A percentile compares a stretch with the other conserved stretches of the same genome.
Evolutionary conservation across 2,329 filamentous ascomycete genomes (phyloP).

Genomic region (Lachnellula suecica): DNA sequence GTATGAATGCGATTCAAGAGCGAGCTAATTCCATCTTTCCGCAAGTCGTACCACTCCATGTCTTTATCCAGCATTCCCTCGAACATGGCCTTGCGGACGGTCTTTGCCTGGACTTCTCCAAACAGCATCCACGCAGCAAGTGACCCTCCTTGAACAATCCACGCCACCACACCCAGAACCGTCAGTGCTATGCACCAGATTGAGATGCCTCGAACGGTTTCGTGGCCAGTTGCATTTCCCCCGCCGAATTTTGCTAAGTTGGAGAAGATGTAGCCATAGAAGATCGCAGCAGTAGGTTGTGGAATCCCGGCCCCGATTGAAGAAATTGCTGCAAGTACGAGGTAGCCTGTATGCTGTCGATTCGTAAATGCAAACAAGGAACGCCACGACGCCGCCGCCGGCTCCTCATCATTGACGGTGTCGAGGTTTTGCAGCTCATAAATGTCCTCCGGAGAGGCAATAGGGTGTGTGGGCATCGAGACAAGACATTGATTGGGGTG

Average conservation of each 20-base stretch:
- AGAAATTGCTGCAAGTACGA: constrained; percentile 54
- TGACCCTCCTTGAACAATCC: constrained; percentile 66
- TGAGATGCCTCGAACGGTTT: constrained; percentile 56
- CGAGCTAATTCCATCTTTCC: constrained; percentile 69
- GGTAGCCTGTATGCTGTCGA: constrained; percentile 52
- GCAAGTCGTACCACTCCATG: constrained; percentile 78
- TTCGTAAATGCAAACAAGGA: constrained; percentile 71
- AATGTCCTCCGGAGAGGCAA: background rate
- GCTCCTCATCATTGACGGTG: background rate
- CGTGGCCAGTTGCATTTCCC: constrained; percentile 45
- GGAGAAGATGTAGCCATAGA: constrained; percentile 76
- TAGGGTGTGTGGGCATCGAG: background rate
- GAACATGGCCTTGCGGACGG: constrained; percentile 65
- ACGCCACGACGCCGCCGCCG: constrained; percentile 22
- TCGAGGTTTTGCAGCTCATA: background rate
- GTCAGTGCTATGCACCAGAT: constrained; percentile 63
- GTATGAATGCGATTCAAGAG: constrained; percentile 72
- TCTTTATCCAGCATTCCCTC: constrained; percentile 67
- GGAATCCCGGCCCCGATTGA: constrained; percentile 61
- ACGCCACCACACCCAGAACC: constrained; percentile 62
- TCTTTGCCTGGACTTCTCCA: constrained; percentile 76
- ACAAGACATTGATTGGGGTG: background rate
- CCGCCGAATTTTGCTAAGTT: constrained; percentile 65
- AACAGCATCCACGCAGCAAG: constrained; percentile 73
- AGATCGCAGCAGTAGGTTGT: constrained; percentile 63